Conservation (phyloP, 257 asterid genomes). For the Gentiana straminea region DNA sequence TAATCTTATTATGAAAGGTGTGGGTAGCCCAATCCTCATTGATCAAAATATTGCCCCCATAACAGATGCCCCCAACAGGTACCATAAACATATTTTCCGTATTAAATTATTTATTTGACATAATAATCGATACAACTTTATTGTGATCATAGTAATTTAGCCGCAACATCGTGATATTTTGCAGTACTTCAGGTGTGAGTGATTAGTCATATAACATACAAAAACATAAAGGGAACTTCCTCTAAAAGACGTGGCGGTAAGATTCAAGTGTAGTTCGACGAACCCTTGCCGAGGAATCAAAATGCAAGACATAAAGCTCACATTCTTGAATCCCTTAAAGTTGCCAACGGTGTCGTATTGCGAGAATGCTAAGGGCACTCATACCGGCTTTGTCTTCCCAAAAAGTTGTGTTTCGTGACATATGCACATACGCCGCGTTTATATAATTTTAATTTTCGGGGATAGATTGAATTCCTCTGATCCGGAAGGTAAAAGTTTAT, state of each 20-base stretch:
- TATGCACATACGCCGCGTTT: no score
- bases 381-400: conserved; percentile 37
- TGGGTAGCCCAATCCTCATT: conserved; percentile 51
- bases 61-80: conserved; percentile 50
- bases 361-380: conserved; percentile 40
- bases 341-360: conserved; percentile 41
- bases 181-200: conserved; percentile 58
- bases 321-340: conserved; percentile 19
- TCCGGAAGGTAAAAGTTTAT: no score
- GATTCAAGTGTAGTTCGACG: conserved; percentile 45
- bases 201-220: conserved; percentile 48
- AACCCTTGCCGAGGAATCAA: conserved; percentile 51
- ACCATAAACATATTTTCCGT: neutral
- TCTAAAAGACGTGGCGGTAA: conserved; percentile 57
- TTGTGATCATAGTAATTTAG: no score
- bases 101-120: no score
- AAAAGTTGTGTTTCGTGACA: conserved; percentile 34
- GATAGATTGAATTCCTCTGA: no score
- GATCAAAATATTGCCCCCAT: conserved; percentile 61
- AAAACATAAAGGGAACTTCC: conserved; percentile 64
- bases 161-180: no score
- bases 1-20: conserved; percentile 49
- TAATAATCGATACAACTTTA: no score
- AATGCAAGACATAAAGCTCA: conserved; percentile 43
- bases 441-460: no score